These are phyloP conservation scores for Rutstroemia sp. DNA, from an alignment of 2,329 filamentous ascomycete species.

Conservation along the genomic window DNA sequence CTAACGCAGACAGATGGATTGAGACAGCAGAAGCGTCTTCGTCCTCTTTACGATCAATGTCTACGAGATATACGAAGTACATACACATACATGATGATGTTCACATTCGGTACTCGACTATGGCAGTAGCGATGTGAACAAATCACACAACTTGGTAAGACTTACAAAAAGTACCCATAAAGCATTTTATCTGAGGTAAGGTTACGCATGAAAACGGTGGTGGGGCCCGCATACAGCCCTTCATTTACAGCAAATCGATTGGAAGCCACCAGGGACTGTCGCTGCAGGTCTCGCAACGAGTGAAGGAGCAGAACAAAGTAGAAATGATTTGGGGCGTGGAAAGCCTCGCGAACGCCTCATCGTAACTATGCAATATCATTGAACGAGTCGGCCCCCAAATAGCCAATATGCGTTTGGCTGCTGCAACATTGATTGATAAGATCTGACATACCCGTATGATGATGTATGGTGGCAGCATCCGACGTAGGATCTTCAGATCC, in stretches of 20 bases:
- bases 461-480: background rate
- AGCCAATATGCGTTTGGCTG: no score
- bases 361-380: background rate
- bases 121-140: background rate
- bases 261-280: background rate
- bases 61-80: background rate
- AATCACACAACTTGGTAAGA: background rate
- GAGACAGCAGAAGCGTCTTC: background rate
- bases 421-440: no score
- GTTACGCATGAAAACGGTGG: background rate
- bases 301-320: background rate
- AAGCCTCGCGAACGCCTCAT: background rate
- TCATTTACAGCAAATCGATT: no score
- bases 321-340: background rate
- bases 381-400: no score
- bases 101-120: background rate
- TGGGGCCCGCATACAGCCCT: background rate
- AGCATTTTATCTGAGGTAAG: no score
- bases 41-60: background rate
- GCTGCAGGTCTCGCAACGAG: background rate
- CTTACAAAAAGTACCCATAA: no score
- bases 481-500: background rate
- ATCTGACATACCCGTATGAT: no score
- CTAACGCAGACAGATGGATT: no score
- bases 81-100: background rate